Evolutionary conservation across 805 yeast genomes (phyloP), one percentile per base, ranked within the genome.

Genomic region (Citeromyces matritensis): DNA sequence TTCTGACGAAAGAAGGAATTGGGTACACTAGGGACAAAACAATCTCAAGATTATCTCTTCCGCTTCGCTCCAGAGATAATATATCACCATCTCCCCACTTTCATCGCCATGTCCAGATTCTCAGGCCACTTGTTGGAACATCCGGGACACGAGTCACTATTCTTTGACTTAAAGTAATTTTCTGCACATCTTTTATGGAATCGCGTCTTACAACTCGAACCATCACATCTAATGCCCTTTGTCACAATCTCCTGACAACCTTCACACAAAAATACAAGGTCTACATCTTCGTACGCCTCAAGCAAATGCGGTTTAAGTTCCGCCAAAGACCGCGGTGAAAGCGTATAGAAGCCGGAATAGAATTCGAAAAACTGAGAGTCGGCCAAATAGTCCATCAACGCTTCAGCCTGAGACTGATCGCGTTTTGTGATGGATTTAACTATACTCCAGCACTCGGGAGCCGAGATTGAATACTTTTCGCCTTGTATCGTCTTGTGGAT

Each of bases 231-330:
- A 4, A 51, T 39, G 1, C 84, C 84, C 24, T 61, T 36, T 0
- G 79, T 73, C 3, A 69, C 65, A 5, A 73, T 49, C 21, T 61
- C 68, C 17, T 52, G 48, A 46, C 83, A 75, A 10, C 66, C 72
- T 19, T 39, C 33, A 41, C 84, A 75, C 15, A 44, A 12, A 9
- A 57, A 45, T 2, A 70, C 42, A 12, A 58, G 51, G 2, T 70
- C 73, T 1, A 43, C 41, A 9, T 49, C 2, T 35, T 42, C 4
- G 34, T 45, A 67, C 15, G 62, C 51, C 19, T 61, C 64, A 3
- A 57, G 38, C 27, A 73, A 42, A 38, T 57, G 63, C 26, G 47
- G 48, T 33, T 58, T 55, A 28, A 73, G 48, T 39, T 73, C 82
- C 9, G 64, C 50, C 6, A 72, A 36, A 1, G 65, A 43, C 15